Base-by-base conservation (phyloP, 1,284 basidiomycete species). In the Ceratobasidium sp. region DNA sequence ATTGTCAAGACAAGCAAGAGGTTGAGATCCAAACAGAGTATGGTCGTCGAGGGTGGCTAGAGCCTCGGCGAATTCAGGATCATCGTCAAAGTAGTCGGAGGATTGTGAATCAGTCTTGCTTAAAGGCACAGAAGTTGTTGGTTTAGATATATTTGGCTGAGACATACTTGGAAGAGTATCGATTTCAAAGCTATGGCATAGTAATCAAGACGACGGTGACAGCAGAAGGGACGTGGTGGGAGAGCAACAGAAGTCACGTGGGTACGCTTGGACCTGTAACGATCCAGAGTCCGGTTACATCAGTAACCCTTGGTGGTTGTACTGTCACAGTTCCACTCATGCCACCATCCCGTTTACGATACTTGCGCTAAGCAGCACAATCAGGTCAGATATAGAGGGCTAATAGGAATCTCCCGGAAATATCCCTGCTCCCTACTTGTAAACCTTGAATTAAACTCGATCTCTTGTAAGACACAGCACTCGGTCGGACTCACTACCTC, bases 71-170 rank as follows among this genome's bases (percentile, higher is more conserved):
- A 75, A 75, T 55, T 39, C 72, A 26, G 72, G 72, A 75, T 75
- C 72, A 61, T 75, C 72, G 39, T 75, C 72, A 42, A 75, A 75
- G 60, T 75, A 75, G 49, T 75, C 72, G 20, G 72, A 75, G 1
- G 72, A 75, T 26, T 75, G 60, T 2, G 72, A 75, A 33, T 33
- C 49, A 18, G 20, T 63, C 39, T 75, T 75, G 4, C 46, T 61
- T 13, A 66, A 20, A 61, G 71, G 71, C 3, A 42, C 55, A 20
- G 42, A 9, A 9, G 20, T 73, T 6, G 58, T 44, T 42, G 13
- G n/a, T 15, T n/a, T 28, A 3, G 26, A 49, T 28, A 26, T 39
- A 12, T 42, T 26, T 5, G 39, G n/a, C 23, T 73, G 40, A 20
- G 71, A 61, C 71, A 73, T 73, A 7, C 6, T 73, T 64, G 63